Percentiles rank a stretch among this genome's conserved stretches.
These are phyloP conservation scores for Sporothrix euskadiensis DNA, from an alignment of 2,329 filamentous ascomycete genomes.

Conservation along the genomic window DNA sequence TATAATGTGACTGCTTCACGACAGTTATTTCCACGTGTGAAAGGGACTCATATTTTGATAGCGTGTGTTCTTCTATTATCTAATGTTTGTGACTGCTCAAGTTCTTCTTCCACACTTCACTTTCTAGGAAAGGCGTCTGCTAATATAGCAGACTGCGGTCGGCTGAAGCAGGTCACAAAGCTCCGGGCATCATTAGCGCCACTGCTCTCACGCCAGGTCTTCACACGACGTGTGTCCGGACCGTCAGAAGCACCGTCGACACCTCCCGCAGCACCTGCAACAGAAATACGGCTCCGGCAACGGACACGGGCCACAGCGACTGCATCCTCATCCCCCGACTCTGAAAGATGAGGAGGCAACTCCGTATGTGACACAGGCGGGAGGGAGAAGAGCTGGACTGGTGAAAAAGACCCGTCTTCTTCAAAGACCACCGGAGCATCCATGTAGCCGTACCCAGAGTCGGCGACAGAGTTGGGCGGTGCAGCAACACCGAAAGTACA, in stretches of 20 bases:
- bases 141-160: neutral
- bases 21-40: no score
- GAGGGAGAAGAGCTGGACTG: neutral
- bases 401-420: neutral
- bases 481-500: neutral
- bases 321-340: neutral
- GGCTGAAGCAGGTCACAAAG: conserved; percentile 10
- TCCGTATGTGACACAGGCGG: neutral
- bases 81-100: neutral
- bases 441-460: conserved; percentile 8
- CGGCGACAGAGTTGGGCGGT: conserved; percentile 14
- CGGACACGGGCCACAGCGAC: neutral
- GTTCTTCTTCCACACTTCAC: neutral
- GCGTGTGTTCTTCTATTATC: neutral
- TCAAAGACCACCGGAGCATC: conserved; percentile 6
- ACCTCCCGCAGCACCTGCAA: neutral
- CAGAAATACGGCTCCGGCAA: neutral
- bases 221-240: neutral
- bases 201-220: neutral
- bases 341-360: neutral
- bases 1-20: neutral
- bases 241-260: neutral
- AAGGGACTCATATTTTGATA: no score
- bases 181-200: neutral
- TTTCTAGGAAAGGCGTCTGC: neutral